These are phyloP conservation scores for Camelina neglecta DNA, from an alignment of 345 rosid species.

Conservation along the genomic window DNA sequence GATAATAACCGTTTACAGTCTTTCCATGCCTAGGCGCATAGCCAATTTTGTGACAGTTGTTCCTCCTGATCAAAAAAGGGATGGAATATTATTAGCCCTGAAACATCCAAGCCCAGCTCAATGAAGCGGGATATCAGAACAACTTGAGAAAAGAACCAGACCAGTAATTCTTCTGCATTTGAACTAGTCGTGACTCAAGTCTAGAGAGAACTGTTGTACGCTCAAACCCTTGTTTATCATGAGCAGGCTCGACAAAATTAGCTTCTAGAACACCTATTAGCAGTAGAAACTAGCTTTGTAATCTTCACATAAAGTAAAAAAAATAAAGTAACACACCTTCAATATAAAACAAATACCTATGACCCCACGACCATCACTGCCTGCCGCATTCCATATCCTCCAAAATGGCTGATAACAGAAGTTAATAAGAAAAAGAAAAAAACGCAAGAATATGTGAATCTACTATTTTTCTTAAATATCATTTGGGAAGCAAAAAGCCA, in stretches of 20 bases:
- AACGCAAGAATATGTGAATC: slow-evolving; percentile 9
- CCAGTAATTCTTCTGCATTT: slow-evolving; percentile 92
- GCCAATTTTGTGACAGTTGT: slow-evolving; percentile 79
- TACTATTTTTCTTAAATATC: not conserved
- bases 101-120: slow-evolving; percentile 22
- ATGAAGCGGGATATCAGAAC: not conserved
- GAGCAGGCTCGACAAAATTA: slow-evolving; percentile 95
- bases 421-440: not conserved
- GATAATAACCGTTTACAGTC: slow-evolving; percentile 38
- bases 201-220: slow-evolving; percentile 89
- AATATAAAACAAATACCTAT: slow-evolving; percentile 57
- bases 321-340: slow-evolving; percentile 15
- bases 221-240: slow-evolving; percentile 96
- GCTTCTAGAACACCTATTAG: slow-evolving; percentile 86
- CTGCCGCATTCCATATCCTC: slow-evolving; percentile 96
- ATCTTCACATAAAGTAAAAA: not conserved
- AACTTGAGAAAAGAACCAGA: slow-evolving; percentile 40
- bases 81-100: slow-evolving; percentile 32
- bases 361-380: slow-evolving; percentile 95
- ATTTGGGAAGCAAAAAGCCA: slow-evolving; percentile 2
- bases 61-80: slow-evolving; percentile 49
- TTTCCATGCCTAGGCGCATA: slow-evolving; percentile 68
- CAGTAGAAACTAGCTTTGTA: slow-evolving; percentile 38
- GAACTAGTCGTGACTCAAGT: slow-evolving; percentile 73
- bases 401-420: slow-evolving; percentile 80